Evolutionary conservation across 257 asterid species (phyloP).

Genomic region (Scutellaria barbata): DNA sequence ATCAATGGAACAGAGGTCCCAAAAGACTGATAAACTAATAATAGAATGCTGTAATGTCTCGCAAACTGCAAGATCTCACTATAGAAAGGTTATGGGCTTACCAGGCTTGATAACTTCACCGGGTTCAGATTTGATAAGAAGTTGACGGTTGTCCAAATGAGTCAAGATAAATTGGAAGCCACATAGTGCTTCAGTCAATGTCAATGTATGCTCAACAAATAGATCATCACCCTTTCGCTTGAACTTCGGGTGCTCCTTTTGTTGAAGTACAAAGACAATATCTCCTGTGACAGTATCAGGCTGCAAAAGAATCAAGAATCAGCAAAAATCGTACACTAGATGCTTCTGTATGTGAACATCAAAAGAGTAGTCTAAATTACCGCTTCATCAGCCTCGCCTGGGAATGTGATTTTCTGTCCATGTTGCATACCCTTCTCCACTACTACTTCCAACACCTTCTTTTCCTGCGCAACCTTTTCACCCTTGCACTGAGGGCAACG

Average conservation of each 20-base stretch:
- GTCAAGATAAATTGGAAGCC: constrained; percentile 88
- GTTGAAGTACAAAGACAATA: constrained; percentile 83
- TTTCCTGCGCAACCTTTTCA: constrained; percentile 81
- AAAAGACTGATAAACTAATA: neutral
- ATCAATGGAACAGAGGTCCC: neutral
- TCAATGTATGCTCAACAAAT: constrained; percentile 74
- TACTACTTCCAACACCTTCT: constrained; percentile 88
- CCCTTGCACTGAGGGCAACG: constrained; percentile 90
- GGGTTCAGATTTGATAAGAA: constrained; percentile 82
- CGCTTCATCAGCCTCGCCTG: constrained; percentile 98
- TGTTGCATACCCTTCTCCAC: constrained; percentile 98
- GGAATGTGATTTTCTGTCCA: constrained; percentile 87
- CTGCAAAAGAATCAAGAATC: constrained; percentile 49
- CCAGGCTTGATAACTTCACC: constrained; percentile 95
- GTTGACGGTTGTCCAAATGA: constrained; percentile 85
- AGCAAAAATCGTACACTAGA: constrained; percentile 5
- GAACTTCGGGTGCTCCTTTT: constrained; percentile 87
- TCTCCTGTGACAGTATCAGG: constrained; percentile 95
- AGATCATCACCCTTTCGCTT: constrained; percentile 94
- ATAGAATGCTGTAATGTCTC: neutral
- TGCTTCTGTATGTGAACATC: neutral
- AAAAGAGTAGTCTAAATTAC: constrained; percentile 37
- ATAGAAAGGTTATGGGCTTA: constrained; percentile 30
- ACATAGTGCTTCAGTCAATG: constrained; percentile 89
- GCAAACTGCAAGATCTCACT: neutral